Evolutionary conservation across 148 eudicot species (phyloP).

Genomic region (Diospyros kaki): DNA sequence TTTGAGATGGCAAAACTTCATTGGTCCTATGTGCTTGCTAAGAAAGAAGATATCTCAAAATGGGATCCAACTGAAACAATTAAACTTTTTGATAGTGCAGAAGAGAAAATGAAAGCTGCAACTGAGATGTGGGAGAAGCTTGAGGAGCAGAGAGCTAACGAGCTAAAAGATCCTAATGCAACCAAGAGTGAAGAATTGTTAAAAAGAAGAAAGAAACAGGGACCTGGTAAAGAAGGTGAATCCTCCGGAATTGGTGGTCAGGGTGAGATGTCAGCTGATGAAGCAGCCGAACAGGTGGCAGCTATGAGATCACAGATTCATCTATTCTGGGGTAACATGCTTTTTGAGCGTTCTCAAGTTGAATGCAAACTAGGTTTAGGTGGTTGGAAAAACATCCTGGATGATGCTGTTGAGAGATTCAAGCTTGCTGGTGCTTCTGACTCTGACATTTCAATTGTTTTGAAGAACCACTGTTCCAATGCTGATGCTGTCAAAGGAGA

Average conservation of each 20-base stretch:
- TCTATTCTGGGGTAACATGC: conserved; percentile 95
- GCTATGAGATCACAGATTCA: conserved; percentile 94
- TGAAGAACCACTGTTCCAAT: conserved; percentile 80
- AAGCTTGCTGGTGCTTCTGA: conserved; percentile 97
- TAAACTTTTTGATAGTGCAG: conserved; percentile 71
- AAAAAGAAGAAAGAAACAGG: conserved; percentile 60
- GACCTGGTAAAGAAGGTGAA: conserved; percentile 43
- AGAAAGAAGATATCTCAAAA: conserved; percentile 66
- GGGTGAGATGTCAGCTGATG: conserved; percentile 70
- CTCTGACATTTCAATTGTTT: conserved; percentile 64
- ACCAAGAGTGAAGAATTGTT: conserved; percentile 59
- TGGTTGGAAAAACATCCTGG: conserved; percentile 68
- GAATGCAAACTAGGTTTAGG: conserved; percentile 60
- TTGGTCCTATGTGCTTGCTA: conserved; percentile 80
- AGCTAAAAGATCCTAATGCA: conserved; percentile 59
- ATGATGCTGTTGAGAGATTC: conserved; percentile 69
- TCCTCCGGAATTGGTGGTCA: conserved; percentile 29
- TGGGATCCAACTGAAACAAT: conserved; percentile 76
- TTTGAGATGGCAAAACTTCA: conserved; percentile 97
- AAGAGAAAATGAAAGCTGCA: conserved; percentile 84
- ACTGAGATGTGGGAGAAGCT: conserved; percentile 92
- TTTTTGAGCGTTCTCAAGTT: conserved; percentile 85
- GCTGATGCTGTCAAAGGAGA: conserved; percentile 32
- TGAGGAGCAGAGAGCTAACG: conserved; percentile 81
- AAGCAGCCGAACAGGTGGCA: conserved; percentile 82